phyloP scores from a whole-genome alignment of 257 asterid genomes.

The Voacanga thouarsii region DNA sequence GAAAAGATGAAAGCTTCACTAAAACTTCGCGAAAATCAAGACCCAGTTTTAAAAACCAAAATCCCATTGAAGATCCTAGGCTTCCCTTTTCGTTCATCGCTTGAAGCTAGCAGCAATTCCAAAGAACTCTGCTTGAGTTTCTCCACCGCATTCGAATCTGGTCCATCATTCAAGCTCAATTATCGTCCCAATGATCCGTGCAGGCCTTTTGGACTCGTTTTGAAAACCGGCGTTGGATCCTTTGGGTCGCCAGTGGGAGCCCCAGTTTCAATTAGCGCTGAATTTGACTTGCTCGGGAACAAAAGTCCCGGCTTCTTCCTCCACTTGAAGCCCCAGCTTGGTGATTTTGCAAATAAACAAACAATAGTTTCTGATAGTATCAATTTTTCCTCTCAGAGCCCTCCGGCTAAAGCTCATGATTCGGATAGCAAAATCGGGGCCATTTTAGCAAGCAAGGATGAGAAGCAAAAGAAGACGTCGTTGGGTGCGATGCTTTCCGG shows the following conservation, averaged over 20 bases:
- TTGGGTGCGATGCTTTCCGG: neutral
- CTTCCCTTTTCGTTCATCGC: neutral
- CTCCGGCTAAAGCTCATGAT: too few relatives aligned
- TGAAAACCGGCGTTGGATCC: too few relatives aligned
- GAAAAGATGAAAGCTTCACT: slow-evolving; percentile 5
- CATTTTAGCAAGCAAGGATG: neutral
- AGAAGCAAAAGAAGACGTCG: neutral
- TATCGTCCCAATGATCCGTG: too few relatives aligned
- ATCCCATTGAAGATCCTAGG: slow-evolving; percentile 10
- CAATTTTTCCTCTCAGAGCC: neutral
- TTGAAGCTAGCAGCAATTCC: neutral
- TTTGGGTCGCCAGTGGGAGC: neutral
- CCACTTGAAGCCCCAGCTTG: neutral
- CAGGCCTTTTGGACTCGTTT: too few relatives aligned
- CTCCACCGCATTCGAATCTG: slow-evolving; percentile 1
- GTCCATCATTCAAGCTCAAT: neutral
- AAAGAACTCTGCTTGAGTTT: neutral
- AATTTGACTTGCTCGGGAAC: neutral
- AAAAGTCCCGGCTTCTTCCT: slow-evolving; percentile 8
- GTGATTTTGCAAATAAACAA: slow-evolving; percentile 11
- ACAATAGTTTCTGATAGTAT: neutral
- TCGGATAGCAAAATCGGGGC: too few relatives aligned
- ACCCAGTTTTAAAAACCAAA: neutral
- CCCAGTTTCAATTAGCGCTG: slow-evolving; percentile 4
- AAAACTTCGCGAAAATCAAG: slow-evolving; percentile 9